phyloP scores from a whole-genome alignment of 116 monocot genomes.

The Posidonia oceanica region DNA sequence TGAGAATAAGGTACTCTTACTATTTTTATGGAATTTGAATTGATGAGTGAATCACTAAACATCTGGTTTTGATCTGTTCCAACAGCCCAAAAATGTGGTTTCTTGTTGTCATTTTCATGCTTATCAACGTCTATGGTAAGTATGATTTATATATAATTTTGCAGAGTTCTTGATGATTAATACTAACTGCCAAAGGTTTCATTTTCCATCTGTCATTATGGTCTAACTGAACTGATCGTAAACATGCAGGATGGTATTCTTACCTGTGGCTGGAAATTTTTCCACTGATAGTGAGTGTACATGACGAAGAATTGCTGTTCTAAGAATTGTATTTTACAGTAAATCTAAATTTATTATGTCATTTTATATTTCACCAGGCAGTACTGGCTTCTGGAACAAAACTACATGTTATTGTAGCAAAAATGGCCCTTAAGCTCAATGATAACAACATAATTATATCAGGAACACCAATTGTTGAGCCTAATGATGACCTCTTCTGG shows the following conservation, averaged over 20 bases:
- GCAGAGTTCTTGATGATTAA: too few relatives aligned
- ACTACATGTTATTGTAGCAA: conserved; percentile 10
- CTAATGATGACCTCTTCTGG: conserved; percentile 14
- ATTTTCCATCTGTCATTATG: too few relatives aligned
- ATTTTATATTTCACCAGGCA: too few relatives aligned
- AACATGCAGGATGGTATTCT: conserved; percentile 14
- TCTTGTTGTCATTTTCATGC: conserved; percentile 12
- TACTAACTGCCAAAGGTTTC: too few relatives aligned
- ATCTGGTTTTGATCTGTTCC: not conserved
- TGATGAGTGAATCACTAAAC: too few relatives aligned
- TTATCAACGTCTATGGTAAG: conserved; percentile 8
- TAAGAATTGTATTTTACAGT: too few relatives aligned
- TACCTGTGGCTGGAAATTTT: conserved; percentile 16
- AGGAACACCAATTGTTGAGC: conserved; percentile 7
- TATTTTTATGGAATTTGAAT: not conserved
- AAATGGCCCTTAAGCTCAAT: conserved; percentile 11
- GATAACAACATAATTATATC: not conserved
- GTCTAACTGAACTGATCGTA: too few relatives aligned
- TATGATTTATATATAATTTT: not conserved
- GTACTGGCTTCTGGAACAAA: conserved; percentile 13
- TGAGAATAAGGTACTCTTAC: conserved; percentile 15
- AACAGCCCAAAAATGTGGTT: conserved; percentile 14
- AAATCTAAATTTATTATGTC: too few relatives aligned
- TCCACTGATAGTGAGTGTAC: conserved; percentile 11
- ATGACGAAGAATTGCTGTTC: too few relatives aligned